A percentile compares a stretch with the other conserved stretches of the same genome.
Conservation (phyloP, 2,329 filamentous ascomycete genomes). For the Colletotrichum sublineola region DNA sequence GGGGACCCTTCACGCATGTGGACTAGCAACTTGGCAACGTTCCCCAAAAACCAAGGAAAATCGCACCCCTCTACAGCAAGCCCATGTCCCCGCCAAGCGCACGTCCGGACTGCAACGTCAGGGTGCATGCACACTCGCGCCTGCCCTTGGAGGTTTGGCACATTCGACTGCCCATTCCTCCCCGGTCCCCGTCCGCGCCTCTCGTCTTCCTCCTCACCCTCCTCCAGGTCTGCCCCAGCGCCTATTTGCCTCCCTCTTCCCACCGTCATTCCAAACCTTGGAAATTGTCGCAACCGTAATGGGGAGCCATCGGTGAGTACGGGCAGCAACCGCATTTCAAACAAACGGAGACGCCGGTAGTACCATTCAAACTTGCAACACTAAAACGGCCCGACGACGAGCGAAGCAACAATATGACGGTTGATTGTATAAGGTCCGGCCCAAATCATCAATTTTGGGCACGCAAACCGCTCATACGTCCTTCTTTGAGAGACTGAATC, state of each 20-base stretch:
- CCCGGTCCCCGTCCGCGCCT: conserved; percentile 26
- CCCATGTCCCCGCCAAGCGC: conserved; percentile 37
- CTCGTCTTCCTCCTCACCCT: not conserved
- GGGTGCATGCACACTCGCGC: conserved; percentile 32
- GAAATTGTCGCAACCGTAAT: conserved; percentile 33
- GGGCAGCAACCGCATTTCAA: conserved; percentile 6
- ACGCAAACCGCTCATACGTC: conserved; percentile 4
- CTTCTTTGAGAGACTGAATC: conserved; percentile 29
- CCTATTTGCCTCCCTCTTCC: conserved; percentile 22
- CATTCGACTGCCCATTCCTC: conserved; percentile 14
- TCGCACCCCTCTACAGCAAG: conserved; percentile 11
- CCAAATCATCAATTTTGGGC: conserved; percentile 9
- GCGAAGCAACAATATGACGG: conserved; percentile 36
- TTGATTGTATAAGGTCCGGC: conserved; percentile 19
- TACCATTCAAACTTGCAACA: conserved; percentile 23
- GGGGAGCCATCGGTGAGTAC: conserved; percentile 31
- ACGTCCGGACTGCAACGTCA: conserved; percentile 40
- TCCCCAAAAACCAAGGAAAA: conserved; percentile 42
- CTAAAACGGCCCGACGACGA: conserved; percentile 31
- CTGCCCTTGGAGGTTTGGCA: conserved; percentile 15
- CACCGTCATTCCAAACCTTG: conserved; percentile 39
- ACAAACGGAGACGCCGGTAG: conserved; percentile 29
- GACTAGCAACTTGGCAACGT: conserved; percentile 39
- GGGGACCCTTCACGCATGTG: conserved; percentile 40
- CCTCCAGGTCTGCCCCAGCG: not conserved